These are phyloP conservation scores for Neofusicoccum sp. DNA, from an alignment of 2,329 filamentous ascomycete genomes.

Conservation along the genomic window DNA sequence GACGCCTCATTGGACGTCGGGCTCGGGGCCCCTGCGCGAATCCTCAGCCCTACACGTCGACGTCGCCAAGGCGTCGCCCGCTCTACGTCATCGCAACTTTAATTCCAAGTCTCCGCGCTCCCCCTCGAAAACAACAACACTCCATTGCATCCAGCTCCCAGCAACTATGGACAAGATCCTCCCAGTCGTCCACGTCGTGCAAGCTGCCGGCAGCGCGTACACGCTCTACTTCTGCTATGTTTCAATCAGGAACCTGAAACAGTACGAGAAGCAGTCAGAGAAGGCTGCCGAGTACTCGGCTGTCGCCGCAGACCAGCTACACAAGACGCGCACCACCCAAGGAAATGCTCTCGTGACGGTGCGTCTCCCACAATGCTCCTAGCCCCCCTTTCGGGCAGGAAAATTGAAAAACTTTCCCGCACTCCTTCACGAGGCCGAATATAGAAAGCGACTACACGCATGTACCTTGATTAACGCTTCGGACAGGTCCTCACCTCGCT, in stretches of 20 bases:
- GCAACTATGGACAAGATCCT: neutral
- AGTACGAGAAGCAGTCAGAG: slow-evolving; percentile 35
- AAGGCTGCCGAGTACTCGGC: slow-evolving; percentile 38
- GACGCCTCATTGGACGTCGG: neutral
- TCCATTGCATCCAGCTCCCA: neutral
- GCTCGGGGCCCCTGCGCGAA: slow-evolving; percentile 4
- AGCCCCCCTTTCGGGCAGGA: no score
- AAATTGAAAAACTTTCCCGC: no score
- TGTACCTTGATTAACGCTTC: neutral
- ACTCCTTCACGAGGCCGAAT: no score
- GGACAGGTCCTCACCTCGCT: slow-evolving; percentile 27
- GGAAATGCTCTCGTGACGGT: slow-evolving; percentile 33
- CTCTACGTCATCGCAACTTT: slow-evolving; percentile 2
- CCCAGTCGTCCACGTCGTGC: neutral
- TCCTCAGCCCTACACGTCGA: slow-evolving; percentile 13
- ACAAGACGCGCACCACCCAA: slow-evolving; percentile 38
- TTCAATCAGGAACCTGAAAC: slow-evolving; percentile 35
- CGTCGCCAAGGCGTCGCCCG: neutral
- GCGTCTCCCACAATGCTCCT: no score
- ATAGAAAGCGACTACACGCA: no score
- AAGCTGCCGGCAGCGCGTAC: slow-evolving; percentile 24
- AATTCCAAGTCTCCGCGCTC: neutral
- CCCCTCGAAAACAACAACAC: neutral
- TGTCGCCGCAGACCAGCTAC: slow-evolving; percentile 31
- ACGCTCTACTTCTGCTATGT: slow-evolving; percentile 33